These are phyloP conservation scores for Neurospora sp. DNA, from an alignment of 495 filamentous ascomycete genomes.

Conservation along the genomic window DNA sequence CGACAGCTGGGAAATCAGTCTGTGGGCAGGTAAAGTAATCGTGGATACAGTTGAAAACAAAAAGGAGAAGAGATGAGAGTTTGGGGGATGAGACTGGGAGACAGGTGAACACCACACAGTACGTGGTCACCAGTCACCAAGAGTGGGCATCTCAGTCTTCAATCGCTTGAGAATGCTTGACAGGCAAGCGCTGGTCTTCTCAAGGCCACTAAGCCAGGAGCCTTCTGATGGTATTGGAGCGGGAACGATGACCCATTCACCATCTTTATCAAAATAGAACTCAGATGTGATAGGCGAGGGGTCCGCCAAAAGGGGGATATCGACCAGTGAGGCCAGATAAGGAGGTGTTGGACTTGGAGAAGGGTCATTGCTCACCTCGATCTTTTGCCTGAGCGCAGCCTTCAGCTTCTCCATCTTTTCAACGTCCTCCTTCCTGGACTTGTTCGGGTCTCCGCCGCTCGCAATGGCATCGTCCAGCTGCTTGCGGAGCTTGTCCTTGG, in stretches of 20 bases:
- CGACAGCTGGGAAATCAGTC: neutral
- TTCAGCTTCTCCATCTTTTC: constrained; percentile 43
- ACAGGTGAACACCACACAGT: neutral
- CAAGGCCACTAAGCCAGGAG: neutral
- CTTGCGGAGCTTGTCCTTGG: constrained; percentile 44
- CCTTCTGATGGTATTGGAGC: neutral
- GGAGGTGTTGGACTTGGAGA: constrained; percentile 3
- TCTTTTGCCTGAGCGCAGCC: constrained; percentile 34
- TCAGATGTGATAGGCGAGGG: neutral
- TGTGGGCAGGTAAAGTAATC: neutral
- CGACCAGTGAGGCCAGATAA: neutral
- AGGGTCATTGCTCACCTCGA: constrained; percentile 31
- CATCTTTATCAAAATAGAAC: neutral
- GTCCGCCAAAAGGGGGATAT: neutral
- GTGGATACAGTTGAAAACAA: neutral
- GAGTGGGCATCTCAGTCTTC: neutral
- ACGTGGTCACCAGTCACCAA: neutral
- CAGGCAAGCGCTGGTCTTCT: neutral
- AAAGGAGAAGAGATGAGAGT: neutral
- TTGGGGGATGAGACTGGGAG: neutral
- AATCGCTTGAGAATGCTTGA: neutral
- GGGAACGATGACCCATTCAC: neutral
- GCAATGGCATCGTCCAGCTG: constrained; percentile 32
- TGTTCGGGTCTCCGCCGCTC: constrained; percentile 9
- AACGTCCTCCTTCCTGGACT: constrained; percentile 36